Evolutionary conservation across 805 yeast species (phyloP).

Genomic region (Ogataea philodendri): DNA sequence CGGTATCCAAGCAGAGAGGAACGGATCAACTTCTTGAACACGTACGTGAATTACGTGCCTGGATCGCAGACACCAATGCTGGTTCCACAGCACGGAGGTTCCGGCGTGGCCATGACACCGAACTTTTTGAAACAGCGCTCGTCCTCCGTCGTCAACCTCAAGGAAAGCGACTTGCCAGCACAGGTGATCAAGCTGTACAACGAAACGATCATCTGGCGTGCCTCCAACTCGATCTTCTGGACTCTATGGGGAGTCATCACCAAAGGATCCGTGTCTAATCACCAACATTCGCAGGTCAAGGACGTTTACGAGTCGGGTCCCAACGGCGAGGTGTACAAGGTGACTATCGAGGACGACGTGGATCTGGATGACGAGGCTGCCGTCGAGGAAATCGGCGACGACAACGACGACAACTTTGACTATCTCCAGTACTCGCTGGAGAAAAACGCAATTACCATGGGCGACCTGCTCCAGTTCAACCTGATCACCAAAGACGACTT

Average conservation of each 20-base stretch:
- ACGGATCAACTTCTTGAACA: slow-evolving; percentile 65
- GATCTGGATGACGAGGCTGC: slow-evolving; percentile 29
- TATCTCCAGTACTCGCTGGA: slow-evolving; percentile 73
- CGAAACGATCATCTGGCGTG: slow-evolving; percentile 75
- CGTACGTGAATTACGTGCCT: slow-evolving; percentile 69
- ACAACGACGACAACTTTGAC: slow-evolving; percentile 64
- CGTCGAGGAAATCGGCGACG: slow-evolving; percentile 30
- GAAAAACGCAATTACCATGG: slow-evolving; percentile 70
- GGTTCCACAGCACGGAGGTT: slow-evolving; percentile 12
- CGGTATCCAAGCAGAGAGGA: slow-evolving; percentile 68
- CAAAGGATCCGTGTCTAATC: slow-evolving; percentile 23
- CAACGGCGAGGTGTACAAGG: slow-evolving; percentile 49
- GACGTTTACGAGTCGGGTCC: slow-evolving; percentile 47
- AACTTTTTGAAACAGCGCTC: slow-evolving; percentile 25
- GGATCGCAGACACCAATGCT: slow-evolving; percentile 31
- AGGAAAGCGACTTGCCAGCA: slow-evolving; percentile 33
- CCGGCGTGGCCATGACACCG: slow-evolving; percentile 12
- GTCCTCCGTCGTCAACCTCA: slow-evolving; percentile 36
- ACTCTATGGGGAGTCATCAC: slow-evolving; percentile 82
- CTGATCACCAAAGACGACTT: slow-evolving; percentile 38
- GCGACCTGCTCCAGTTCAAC: slow-evolving; percentile 67
- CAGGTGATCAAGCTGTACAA: slow-evolving; percentile 52
- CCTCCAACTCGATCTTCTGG: slow-evolving; percentile 80
- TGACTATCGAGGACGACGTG: slow-evolving; percentile 30
- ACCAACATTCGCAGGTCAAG: background rate